Evolutionary conservation across 352 stramenopile species (phyloP), one percentile per base, ranked within the genome.

Genomic region (Globisporangium canariense): DNA sequence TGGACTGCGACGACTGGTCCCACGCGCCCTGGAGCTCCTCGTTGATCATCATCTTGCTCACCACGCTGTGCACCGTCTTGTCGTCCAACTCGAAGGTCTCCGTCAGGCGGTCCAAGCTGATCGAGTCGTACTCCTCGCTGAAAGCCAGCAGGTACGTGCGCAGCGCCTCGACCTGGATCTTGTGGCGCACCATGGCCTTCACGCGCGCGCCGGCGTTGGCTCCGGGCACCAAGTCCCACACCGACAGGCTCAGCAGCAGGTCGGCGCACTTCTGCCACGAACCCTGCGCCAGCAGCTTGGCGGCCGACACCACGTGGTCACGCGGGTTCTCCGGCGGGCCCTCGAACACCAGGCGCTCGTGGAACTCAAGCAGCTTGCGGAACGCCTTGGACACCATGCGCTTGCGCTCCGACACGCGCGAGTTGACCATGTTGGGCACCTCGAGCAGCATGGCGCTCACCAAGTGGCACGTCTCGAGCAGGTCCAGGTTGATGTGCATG

Each of bases 1-100:
- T 98, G 32, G 96, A 98, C 76, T 98, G 88, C 58, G 97, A 99
- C 14, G 94, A 95, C 83, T 99, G 96, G 82, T 99, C 97, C 97
- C 97, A 99, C 47, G 88, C 96, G 50, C 93, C 97, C 67, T 96
- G 89, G 3, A 99, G 83, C 75, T 99, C 97, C 54, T 97, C 87
- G 68, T 98, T 98, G 81, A 99, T 98, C 86, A 99, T 99, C 96
- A 99, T 99, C 76, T 99, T 99, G 54, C 91, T 98, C 38, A 99
- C 93, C n/a, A 99, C 90, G 61, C 83, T 96, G 82, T 99, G 96
- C 58, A 98, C 96, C 45, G 96, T 97, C 77, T 94, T 97, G 63
- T 97, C 92, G 28, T 94, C 88, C 58, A 99, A 88, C 61, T 98
- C 95, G 77, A 99, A 99, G 90, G 98, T 99, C 64, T 96, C 89